Base-by-base conservation (phyloP, 2,329 filamentous ascomycete species). In the Talaromyces sp. region DNA sequence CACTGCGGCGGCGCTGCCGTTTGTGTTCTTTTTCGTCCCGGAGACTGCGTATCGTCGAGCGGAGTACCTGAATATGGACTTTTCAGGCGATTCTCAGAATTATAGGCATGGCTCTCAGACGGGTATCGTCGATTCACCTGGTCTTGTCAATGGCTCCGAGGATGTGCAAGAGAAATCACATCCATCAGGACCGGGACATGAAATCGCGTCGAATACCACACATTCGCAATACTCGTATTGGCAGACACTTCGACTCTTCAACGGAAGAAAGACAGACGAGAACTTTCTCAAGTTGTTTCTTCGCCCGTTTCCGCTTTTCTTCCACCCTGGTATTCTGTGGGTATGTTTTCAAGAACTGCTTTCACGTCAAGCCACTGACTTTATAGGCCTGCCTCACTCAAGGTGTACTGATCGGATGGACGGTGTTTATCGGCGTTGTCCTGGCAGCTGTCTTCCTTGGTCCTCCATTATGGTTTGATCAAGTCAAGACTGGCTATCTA, bases 371-470 rank as follows among this genome's bases (percentile, higher is more conserved):
- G 48, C 10, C 60, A 57, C 63, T 63, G 24, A 63, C 52, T 16
- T 27, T 10, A 27, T 41, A 79, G 78, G 84, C 84, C 16, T 87
- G 85, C 71, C 82, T 97, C 3, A 91, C 93, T 59, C 93, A 97
- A 82, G 93, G 93, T 16, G 87, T 91, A 4, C 87, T 97, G 73
- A 97, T 97, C 72, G 94, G 93, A 68, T 98, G 94, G 93, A 96
- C 93, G 1, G 91, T 97, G 16, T 92, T 97, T 73, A 94, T 96
- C 69, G 90, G 91, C 64, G 89, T 95, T 67, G 87, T 95, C 69
- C 81, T 96, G 54, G 90, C 89, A n/a, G 87, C 89, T 66, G 88
- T 96, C 69, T 94, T 95, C 79, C 84, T 96, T 56, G 88, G 89
- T 1, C 89, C 90, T 1, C 91, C 92, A 0, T 85, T 93, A 47